phyloP scores from a whole-genome alignment of 2,329 filamentous ascomycete genomes.

The Exophiala sideris region DNA sequence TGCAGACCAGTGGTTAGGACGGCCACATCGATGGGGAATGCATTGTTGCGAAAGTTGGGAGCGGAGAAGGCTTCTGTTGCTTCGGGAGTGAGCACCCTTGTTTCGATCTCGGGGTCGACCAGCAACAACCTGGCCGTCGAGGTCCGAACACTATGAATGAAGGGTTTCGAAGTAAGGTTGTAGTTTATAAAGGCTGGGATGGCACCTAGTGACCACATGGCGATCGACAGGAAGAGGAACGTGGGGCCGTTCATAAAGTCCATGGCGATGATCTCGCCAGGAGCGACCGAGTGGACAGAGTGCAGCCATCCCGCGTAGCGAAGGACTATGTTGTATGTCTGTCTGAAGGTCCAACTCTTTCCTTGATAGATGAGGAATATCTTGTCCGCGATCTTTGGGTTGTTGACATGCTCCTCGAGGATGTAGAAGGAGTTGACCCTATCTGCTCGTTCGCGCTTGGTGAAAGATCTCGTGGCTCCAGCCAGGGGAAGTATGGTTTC shows the following conservation, averaged over 20 bases:
- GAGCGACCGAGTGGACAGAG: constrained; percentile 59
- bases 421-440: constrained; percentile 70
- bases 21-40: constrained; percentile 53
- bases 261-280: constrained; percentile 74
- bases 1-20: constrained; percentile 60
- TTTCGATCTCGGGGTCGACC: constrained; percentile 63
- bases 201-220: constrained; percentile 78
- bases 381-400: constrained; percentile 49
- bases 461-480: constrained; percentile 42
- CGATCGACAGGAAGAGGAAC: constrained; percentile 72
- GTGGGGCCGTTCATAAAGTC: constrained; percentile 78
- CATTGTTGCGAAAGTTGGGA: constrained; percentile 38
- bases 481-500: constrained; percentile 55
- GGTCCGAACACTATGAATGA: constrained; percentile 70
- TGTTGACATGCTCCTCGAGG: constrained; percentile 64
- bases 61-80: constrained; percentile 41
- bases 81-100: constrained; percentile 46
- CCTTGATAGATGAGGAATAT: constrained; percentile 67
- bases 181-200: constrained; percentile 86
- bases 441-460: constrained; percentile 53
- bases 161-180: constrained; percentile 65
- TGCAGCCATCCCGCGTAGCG: constrained; percentile 75
- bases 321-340: constrained; percentile 67
- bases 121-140: constrained; percentile 66
- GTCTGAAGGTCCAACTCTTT: constrained; percentile 67